Percentiles rank a stretch among this genome's conserved stretches.
These are phyloP conservation scores for Gracilaria caudata DNA, from an alignment of 23 red algal species.

Conservation along the genomic window DNA sequence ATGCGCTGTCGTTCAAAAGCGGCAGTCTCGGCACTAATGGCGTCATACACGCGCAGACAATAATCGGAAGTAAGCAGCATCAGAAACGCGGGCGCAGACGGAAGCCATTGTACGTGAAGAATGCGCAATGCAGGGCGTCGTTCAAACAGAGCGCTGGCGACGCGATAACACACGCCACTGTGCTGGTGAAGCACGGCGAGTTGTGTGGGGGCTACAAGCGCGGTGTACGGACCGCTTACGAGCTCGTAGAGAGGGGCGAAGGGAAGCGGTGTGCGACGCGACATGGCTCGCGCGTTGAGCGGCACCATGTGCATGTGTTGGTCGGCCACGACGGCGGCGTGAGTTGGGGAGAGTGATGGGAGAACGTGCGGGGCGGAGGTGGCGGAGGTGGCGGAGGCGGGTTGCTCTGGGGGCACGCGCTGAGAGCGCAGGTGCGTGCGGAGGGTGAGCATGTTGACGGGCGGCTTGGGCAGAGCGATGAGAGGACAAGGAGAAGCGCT, in stretches of 20 bases:
- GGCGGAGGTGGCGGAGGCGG: neutral
- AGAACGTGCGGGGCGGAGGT: neutral
- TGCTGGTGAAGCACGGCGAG: conserved; percentile 9
- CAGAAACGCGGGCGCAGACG: conserved; percentile 53
- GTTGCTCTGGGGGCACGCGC: neutral
- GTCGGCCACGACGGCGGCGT: neutral
- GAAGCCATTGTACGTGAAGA: conserved; percentile 36
- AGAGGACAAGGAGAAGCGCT: too few species aligned
- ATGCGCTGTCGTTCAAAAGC: conserved; percentile 37
- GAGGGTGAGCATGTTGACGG: neutral
- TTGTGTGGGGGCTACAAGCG: neutral
- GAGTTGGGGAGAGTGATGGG: conserved; percentile 5
- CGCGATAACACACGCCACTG: conserved; percentile 5
- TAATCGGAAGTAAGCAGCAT: conserved; percentile 63
- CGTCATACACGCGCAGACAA: conserved; percentile 57
- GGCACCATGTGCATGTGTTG: neutral
- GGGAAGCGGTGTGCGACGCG: neutral
- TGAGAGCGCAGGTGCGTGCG: conserved; percentile 14
- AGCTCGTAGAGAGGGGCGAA: neutral
- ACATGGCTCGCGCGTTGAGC: neutral
- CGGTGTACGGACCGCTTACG: conserved; percentile 14
- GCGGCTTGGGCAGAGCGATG: neutral
- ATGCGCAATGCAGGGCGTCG: conserved; percentile 41
- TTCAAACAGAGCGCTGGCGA: conserved; percentile 30
- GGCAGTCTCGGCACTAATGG: conserved; percentile 15